These are phyloP conservation scores for Neofusicoccum cordaticola DNA, from an alignment of 2,329 filamentous ascomycete species.

Conservation along the genomic window DNA sequence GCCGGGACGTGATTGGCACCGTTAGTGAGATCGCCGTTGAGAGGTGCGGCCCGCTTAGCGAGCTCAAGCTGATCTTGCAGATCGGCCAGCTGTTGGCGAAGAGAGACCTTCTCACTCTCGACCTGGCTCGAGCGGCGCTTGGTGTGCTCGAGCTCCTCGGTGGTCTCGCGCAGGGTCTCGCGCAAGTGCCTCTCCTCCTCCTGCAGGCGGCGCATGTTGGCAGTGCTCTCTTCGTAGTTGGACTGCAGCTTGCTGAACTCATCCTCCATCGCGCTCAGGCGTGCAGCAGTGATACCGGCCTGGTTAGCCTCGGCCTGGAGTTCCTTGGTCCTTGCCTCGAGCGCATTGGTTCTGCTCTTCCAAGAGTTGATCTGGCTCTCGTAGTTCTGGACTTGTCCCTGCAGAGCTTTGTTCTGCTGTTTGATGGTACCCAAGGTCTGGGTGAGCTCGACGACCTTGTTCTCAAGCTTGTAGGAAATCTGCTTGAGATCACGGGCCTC, in stretches of 20 bases:
- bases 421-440: constrained; percentile 91
- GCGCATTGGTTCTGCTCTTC: constrained; percentile 85
- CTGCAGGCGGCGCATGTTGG: constrained; percentile 89
- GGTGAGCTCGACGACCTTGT: constrained; percentile 98
- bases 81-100: constrained; percentile 84
- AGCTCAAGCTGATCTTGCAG: constrained; percentile 90
- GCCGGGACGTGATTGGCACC: constrained; percentile 55
- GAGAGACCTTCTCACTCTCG: constrained; percentile 79
- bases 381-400: constrained; percentile 89
- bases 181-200: constrained; percentile 86
- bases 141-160: constrained; percentile 74
- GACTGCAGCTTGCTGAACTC: constrained; percentile 90
- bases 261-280: constrained; percentile 85
- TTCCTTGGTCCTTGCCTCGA: constrained; percentile 89
- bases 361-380: constrained; percentile 94
- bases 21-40: constrained; percentile 67
- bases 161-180: constrained; percentile 76
- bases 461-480: constrained; percentile 98
- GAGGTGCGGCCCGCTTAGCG: constrained; percentile 72
- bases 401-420: constrained; percentile 85
- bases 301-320: constrained; percentile 96
- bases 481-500: constrained; percentile 98
- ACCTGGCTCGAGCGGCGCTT: constrained; percentile 71
- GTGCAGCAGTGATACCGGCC: constrained; percentile 90
- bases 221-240: constrained; percentile 84